These are phyloP conservation scores for Blastomyces parvus DNA, from an alignment of 2,329 filamentous ascomycete species.

Conservation along the genomic window DNA sequence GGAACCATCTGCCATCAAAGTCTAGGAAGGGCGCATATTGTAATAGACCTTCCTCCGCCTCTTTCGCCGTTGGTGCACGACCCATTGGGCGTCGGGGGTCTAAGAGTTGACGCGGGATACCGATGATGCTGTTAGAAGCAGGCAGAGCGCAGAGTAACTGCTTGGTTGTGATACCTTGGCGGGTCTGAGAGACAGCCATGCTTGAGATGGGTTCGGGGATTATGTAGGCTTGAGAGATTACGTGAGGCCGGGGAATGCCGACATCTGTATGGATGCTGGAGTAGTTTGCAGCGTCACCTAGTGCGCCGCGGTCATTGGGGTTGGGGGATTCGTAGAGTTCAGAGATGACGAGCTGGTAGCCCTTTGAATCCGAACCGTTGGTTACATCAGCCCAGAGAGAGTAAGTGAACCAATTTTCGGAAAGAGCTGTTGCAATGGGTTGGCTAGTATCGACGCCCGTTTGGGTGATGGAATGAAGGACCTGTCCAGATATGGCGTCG, in stretches of 20 bases:
- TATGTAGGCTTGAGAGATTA: conserved; percentile 70
- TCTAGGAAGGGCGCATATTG: conserved; percentile 69
- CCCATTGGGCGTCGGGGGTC: conserved; percentile 81
- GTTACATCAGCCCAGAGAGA: conserved; percentile 55
- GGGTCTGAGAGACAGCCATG: conserved; percentile 76
- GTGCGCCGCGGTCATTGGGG: conserved; percentile 73
- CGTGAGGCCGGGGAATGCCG: conserved; percentile 56
- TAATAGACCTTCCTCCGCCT: conserved; percentile 73
- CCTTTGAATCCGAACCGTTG: conserved; percentile 51
- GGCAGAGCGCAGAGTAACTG: conserved; percentile 73
- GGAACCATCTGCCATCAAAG: conserved; percentile 68
- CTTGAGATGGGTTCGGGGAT: conserved; percentile 68
- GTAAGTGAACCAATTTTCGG: conserved; percentile 94
- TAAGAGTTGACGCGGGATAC: conserved; percentile 66
- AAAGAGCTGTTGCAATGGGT: conserved; percentile 65
- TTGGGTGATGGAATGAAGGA: conserved; percentile 64
- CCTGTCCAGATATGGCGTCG: conserved; percentile 73
- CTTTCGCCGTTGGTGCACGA: conserved; percentile 68
- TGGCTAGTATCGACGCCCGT: conserved; percentile 63
- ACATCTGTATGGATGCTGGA: conserved; percentile 65
- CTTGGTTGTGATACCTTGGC: conserved; percentile 80
- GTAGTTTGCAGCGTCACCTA: conserved; percentile 60
- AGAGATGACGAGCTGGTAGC: conserved; percentile 74
- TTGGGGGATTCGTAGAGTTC: conserved; percentile 83
- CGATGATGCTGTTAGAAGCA: conserved; percentile 62